Base-by-base conservation (phyloP, 2,329 filamentous ascomycete species). In the Endoconidiophora polonica region DNA sequence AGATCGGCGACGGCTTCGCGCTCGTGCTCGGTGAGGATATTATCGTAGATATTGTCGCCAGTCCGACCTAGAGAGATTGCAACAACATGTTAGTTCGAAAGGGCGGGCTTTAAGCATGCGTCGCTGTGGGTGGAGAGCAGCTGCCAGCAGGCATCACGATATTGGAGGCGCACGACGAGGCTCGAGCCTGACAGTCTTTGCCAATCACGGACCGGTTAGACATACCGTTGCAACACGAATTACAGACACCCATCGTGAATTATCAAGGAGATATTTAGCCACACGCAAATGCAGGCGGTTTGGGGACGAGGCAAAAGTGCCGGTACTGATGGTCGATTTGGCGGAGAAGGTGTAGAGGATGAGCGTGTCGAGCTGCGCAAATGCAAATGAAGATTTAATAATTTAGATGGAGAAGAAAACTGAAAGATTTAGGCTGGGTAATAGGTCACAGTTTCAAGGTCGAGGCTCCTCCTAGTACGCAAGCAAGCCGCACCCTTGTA, bases 1-100 rank as follows among this genome's bases (percentile, higher is more conserved):
- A 98, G 73, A 64, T 98, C 91, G 57, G 91, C 88, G 50, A 98
- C 91, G 50, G 91, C 91, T 70, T 96, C 91, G 60, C 91, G 79
- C 69, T 98, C 91, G 68, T 84, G 94, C 63, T 98, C 91, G 59
- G 88, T 88, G 55, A 98, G 76, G 51, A 91, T 84, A 48, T 83
- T 82, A 64, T 91, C 85, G 64, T 90, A 88, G 56, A 86, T 74
- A 57, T 79, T 81, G 73, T 90, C 84, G 65, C 81, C 81, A 65
- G 82, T 77, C 68, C 81, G 83, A 61, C 80, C 83, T 83, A 45
- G 37, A 10, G 23, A n/a, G 29, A 33, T 16, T 14, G 7, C 16
- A 38, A 16, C 10, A n/a, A 20, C 14, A 41, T 23, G 42, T 50
- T 37, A 50, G 49, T 22, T 14, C 22, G 9, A 44, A 33, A 39